Evolutionary conservation across 1,284 basidiomycete genomes (phyloP).

Genomic region (Cyathus pygmaeus): DNA sequence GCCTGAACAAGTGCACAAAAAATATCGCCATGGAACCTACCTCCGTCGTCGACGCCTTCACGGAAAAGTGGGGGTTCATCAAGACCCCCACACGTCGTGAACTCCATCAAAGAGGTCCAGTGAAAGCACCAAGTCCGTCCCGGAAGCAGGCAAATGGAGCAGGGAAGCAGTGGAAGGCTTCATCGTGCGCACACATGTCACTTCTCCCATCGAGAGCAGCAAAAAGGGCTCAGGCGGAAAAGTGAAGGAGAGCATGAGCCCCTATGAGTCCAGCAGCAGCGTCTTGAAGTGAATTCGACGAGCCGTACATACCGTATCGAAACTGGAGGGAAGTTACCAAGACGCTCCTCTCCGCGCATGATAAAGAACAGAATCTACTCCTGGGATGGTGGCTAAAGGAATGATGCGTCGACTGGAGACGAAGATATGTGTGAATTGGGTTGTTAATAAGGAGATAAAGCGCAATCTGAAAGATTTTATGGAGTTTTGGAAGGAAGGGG

Average conservation of each 20-base stretch:
- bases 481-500: conserved; percentile 78
- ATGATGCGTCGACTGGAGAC: conserved; percentile 78
- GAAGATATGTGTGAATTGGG: conserved; percentile 74
- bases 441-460: conserved; percentile 75
- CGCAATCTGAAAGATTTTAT: conserved; percentile 71
- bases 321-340: conserved; percentile 98
- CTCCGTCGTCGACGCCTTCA: conserved; percentile 80
- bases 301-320: conserved; percentile 98
- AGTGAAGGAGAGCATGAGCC: conserved; percentile 50
- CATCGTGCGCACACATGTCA: conserved; percentile 86
- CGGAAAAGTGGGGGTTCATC: conserved; percentile 93
- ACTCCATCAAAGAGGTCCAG: conserved; percentile 76
- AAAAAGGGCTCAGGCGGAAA: conserved; percentile 22
- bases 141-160: conserved; percentile 80
- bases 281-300: conserved; percentile 99
- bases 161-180: conserved; percentile 95
- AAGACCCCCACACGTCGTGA: conserved; percentile 71
- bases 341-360: conserved; percentile 60
- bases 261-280: conserved; percentile 78
- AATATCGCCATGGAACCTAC: conserved; percentile 82
- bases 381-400: conserved; percentile 49
- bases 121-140: conserved; percentile 78
- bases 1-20: conserved; percentile 82
- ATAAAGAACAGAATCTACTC: conserved; percentile 46
- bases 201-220: conserved; percentile 43